These are phyloP conservation scores for Phalaenopsis hybrid DNA, from an alignment of 116 monocot species.

Conservation along the genomic window DNA sequence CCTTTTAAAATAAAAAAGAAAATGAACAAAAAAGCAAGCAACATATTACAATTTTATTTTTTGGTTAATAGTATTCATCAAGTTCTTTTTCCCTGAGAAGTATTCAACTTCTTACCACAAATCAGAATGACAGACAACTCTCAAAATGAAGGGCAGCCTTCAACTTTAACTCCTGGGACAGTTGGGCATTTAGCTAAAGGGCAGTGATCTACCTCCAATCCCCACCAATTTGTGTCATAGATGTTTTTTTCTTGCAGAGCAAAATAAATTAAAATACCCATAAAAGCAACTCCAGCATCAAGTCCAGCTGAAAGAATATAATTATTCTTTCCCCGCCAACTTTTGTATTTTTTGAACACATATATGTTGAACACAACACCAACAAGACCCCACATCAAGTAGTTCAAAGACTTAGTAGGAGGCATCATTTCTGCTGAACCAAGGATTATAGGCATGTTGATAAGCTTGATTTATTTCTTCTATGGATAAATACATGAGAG, in stretches of 20 bases:
- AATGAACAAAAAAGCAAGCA: no score
- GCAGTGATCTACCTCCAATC: slow-evolving; percentile 20
- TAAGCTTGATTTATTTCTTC: slow-evolving; percentile 31
- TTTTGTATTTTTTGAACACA: slow-evolving; percentile 21
- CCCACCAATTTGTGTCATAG: slow-evolving; percentile 26
- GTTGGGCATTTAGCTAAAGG: slow-evolving; percentile 33
- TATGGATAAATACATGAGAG: slow-evolving; percentile 16
- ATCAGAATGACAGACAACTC: background rate
- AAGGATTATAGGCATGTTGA: slow-evolving; percentile 42
- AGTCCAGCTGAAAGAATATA: slow-evolving; percentile 37
- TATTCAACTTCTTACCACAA: no score
- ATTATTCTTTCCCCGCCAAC: slow-evolving; percentile 36
- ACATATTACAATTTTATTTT: no score
- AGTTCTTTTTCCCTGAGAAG: no score
- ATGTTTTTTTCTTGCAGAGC: slow-evolving; percentile 14
- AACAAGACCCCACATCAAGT: slow-evolving; percentile 22
- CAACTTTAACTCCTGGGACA: slow-evolving; percentile 10
- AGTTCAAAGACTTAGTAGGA: slow-evolving; percentile 29
- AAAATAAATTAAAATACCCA: slow-evolving; percentile 20
- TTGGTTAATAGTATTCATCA: no score
- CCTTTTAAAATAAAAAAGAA: no score
- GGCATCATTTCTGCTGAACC: slow-evolving; percentile 29
- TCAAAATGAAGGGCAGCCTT: slow-evolving; percentile 19
- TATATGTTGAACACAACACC: slow-evolving; percentile 32
- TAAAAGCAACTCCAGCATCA: slow-evolving; percentile 47